These are phyloP conservation scores for Piromyces sp. DNA, from an alignment of 192 early-diverging fungal genomes.

Conservation along the genomic window DNA sequence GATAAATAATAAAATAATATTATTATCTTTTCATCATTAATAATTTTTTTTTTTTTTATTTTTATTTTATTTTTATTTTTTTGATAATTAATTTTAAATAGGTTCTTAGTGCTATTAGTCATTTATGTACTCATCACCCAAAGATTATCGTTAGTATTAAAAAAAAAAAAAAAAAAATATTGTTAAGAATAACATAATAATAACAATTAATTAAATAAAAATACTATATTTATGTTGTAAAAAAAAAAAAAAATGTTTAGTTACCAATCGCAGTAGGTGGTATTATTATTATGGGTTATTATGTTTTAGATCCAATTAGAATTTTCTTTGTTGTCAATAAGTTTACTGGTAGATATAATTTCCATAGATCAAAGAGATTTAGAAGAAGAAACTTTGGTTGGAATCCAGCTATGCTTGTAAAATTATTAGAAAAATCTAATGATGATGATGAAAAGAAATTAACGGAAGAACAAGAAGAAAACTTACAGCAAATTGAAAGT, in stretches of 20 bases:
- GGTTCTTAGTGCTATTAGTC: background rate
- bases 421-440: background rate
- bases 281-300: background rate
- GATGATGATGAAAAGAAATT: background rate
- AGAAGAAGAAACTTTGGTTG: background rate
- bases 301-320: background rate
- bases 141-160: background rate
- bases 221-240: no score
- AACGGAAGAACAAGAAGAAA: background rate
- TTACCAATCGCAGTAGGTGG: background rate
- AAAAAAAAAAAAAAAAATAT: no score
- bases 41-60: no score
- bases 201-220: no score
- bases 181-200: no score
- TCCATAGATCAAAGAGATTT: background rate
- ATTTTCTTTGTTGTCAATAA: background rate
- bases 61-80: no score
- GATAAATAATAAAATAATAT: no score
- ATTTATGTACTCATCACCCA: background rate
- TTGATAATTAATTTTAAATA: no score
- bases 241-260: no score
- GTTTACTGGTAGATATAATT: background rate
- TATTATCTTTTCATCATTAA: no score
- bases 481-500: background rate
- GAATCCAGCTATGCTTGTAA: background rate